These are phyloP conservation scores for Achaetomium macrosporum DNA, from an alignment of 2,329 filamentous ascomycete species.

Conservation along the genomic window DNA sequence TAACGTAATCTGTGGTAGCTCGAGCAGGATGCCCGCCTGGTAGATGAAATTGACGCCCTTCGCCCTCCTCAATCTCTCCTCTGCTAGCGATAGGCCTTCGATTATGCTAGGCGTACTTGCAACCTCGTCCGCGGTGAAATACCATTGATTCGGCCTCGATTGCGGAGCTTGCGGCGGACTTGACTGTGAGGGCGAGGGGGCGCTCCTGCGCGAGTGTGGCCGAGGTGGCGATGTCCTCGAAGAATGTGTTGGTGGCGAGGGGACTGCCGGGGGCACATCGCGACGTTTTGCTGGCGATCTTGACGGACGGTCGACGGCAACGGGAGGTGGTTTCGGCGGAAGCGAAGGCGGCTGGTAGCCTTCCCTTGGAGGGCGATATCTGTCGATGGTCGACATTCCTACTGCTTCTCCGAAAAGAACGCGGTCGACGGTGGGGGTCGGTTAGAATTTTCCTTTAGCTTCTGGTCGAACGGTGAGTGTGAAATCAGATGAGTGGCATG, in stretches of 20 bases:
- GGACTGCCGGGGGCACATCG: conserved; percentile 55
- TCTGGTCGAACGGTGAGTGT: not conserved
- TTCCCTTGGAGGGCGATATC: conserved; percentile 10
- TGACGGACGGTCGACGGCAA: conserved; percentile 37
- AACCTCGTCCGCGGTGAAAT: conserved; percentile 80
- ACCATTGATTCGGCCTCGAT: conserved; percentile 63
- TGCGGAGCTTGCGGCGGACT: conserved; percentile 34
- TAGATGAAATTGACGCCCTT: conserved; percentile 97
- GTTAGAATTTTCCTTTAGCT: not conserved
- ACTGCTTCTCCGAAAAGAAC: not conserved
- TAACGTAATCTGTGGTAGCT: conserved; percentile 85
- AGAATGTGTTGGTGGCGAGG: conserved; percentile 53
- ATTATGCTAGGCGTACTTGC: conserved; percentile 75
- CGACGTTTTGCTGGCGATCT: conserved; percentile 47
- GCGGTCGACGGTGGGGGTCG: not conserved
- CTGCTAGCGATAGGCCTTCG: conserved; percentile 69
- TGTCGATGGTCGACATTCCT: conserved; percentile 15
- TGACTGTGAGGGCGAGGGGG: conserved; percentile 39
- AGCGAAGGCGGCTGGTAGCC: conserved; percentile 46
- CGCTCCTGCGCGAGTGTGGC: conserved; percentile 38
- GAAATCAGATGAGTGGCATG: not conserved
- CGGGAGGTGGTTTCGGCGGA: conserved; percentile 32
- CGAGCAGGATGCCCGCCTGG: conserved; percentile 86
- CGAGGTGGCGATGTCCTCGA: conserved; percentile 51
- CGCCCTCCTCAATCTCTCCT: conserved; percentile 74